phyloP scores from a whole-genome alignment of 306 rosid species.

The Dryas drummondii region DNA sequence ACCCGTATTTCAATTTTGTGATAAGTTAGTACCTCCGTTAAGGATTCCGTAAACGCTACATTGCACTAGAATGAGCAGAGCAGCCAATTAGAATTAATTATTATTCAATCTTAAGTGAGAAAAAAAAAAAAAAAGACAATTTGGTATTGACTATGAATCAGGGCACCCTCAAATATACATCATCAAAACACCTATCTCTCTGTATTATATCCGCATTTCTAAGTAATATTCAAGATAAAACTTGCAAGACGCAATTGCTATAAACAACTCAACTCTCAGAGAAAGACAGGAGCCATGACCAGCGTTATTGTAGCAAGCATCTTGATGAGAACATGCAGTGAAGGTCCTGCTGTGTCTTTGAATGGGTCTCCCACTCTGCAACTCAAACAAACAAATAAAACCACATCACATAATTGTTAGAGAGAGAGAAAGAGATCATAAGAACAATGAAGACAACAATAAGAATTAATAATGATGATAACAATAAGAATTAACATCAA shows the following conservation, averaged over 20 bases:
- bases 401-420: neutral
- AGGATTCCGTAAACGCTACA: neutral
- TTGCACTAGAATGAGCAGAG: constrained; percentile 29
- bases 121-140: constrained; percentile 22
- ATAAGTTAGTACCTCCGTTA: too few species aligned
- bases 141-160: constrained; percentile 39
- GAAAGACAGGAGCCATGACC: constrained; percentile 97
- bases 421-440: too few species aligned
- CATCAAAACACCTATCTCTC: constrained; percentile 44
- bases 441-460: neutral
- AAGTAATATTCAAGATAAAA: constrained; percentile 43
- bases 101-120: constrained; percentile 18
- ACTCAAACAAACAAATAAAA: constrained; percentile 6
- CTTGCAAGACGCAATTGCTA: constrained; percentile 31
- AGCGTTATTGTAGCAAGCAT: constrained; percentile 95
- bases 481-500: too few species aligned
- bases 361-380: constrained; percentile 97
- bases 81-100: constrained; percentile 36
- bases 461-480: neutral
- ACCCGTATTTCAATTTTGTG: too few species aligned
- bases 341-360: constrained; percentile 99
- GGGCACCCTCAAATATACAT: constrained; percentile 49
- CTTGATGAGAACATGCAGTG: constrained; percentile 91
- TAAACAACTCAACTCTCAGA: constrained; percentile 58
- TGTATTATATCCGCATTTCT: constrained; percentile 34